Evolutionary conservation across 495 filamentous ascomycete species (phyloP).

Genomic region (Neurospora sp.): DNA sequence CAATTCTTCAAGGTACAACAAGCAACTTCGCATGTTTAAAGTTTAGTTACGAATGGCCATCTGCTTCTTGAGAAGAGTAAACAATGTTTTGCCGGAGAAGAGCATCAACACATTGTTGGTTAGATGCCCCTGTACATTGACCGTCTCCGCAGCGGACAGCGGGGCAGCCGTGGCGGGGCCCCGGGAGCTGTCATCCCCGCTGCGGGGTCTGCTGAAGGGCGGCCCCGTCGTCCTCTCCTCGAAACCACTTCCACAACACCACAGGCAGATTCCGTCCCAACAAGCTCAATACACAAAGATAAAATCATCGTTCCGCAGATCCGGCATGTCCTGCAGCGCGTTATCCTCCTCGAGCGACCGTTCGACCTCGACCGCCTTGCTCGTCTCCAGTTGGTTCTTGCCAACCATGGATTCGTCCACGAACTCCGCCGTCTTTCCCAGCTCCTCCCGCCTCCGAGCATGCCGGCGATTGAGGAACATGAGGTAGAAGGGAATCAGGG

Average conservation of each 20-base stretch:
- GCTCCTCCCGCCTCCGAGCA: slow-evolving; percentile 29
- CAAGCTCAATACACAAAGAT: slow-evolving; percentile 42
- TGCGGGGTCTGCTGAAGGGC: neutral
- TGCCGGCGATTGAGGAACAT: slow-evolving; percentile 38
- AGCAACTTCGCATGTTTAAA: neutral
- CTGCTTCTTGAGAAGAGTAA: neutral
- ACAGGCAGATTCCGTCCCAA: neutral
- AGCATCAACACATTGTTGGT: neutral
- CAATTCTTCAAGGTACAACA: neutral
- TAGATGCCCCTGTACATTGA: neutral
- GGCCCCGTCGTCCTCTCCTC: no score
- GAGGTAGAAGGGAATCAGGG: slow-evolving; percentile 37
- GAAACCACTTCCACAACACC: neutral
- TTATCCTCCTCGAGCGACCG: slow-evolving; percentile 34
- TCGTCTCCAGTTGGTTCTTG: slow-evolving; percentile 31
- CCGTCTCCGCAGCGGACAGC: neutral
- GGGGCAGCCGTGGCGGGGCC: neutral
- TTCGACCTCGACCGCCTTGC: slow-evolving; percentile 36
- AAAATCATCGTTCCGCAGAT: slow-evolving; percentile 48
- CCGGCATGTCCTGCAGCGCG: slow-evolving; percentile 42
- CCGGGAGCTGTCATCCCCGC: neutral
- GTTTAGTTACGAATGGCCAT: neutral
- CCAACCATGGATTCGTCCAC: slow-evolving; percentile 32
- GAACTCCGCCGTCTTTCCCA: slow-evolving; percentile 33
- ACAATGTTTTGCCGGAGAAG: neutral